Percentiles rank a stretch among this genome's conserved stretches.
phyloP scores from a whole-genome alignment of 2,329 filamentous ascomycete species.

The Claviceps fusiformis region DNA sequence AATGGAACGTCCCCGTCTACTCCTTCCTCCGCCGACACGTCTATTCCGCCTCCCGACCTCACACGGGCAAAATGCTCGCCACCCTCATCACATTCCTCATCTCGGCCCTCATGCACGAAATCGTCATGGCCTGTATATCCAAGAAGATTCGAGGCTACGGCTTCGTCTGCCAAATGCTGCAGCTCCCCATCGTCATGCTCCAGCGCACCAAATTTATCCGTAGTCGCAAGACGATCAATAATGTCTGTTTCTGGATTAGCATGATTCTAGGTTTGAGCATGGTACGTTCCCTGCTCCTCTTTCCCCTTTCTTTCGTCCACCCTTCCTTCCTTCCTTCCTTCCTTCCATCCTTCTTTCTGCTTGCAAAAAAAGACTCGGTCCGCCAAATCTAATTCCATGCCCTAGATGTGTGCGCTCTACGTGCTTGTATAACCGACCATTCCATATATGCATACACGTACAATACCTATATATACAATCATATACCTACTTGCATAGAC shows the following conservation, averaged over 20 bases:
- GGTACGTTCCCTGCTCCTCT: conserved; percentile 35
- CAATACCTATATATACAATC: neutral
- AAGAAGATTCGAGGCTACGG: conserved; percentile 94
- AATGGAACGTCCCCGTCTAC: conserved; percentile 98
- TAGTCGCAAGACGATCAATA: conserved; percentile 67
- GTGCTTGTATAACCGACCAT: conserved; percentile 27
- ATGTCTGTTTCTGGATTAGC: conserved; percentile 79
- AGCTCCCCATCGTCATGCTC: conserved; percentile 86
- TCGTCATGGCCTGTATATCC: conserved; percentile 96
- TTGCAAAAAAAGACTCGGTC: neutral
- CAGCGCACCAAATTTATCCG: conserved; percentile 70
- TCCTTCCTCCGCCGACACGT: conserved; percentile 91
- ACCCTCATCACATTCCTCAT: conserved; percentile 88
- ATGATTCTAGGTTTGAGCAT: conserved; percentile 79
- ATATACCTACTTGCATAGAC: neutral
- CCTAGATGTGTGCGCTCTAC: conserved; percentile 39
- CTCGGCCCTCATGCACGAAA: conserved; percentile 77
- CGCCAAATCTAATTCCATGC: conserved; percentile 7
- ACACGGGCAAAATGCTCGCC: conserved; percentile 62
- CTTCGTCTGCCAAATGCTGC: conserved; percentile 89
- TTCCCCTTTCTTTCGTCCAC: neutral
- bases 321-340: no score
- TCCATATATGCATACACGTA: no score
- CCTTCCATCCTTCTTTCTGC: neutral
- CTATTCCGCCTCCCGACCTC: conserved; percentile 67